Evolutionary conservation across 768 basidiomycete species (phyloP).

Genomic region (Termitomyces sp.): DNA sequence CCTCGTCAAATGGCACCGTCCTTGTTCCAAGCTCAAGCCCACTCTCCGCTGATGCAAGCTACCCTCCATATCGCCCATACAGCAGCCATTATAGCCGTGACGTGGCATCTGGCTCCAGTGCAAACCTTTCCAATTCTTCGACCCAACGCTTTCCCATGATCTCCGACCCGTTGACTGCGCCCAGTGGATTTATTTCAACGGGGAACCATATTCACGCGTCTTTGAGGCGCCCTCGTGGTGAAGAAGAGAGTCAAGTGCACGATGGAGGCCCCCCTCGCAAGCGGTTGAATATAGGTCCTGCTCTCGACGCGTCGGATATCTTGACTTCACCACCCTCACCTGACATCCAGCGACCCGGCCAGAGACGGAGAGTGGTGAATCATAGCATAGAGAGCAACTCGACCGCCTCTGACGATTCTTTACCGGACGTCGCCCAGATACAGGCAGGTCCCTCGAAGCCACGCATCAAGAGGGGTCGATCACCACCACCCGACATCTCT

Average conservation of each 20-base stretch:
- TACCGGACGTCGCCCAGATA: slow-evolving; percentile 43
- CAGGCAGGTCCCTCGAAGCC: slow-evolving; percentile 43
- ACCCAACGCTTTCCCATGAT: slow-evolving; percentile 27
- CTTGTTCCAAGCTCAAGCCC: slow-evolving; percentile 82
- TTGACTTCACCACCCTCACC: slow-evolving; percentile 56
- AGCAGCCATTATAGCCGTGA: slow-evolving; percentile 36
- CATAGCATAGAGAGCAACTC: slow-evolving; percentile 41
- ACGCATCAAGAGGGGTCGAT: slow-evolving; percentile 54
- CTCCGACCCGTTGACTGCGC: slow-evolving; percentile 53
- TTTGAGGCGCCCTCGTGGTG: slow-evolving; percentile 41
- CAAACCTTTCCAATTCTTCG: slow-evolving; percentile 35
- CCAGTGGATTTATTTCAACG: slow-evolving; percentile 54
- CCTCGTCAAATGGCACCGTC: slow-evolving; percentile 50
- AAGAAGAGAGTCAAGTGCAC: slow-evolving; percentile 36
- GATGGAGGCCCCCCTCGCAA: slow-evolving; percentile 72
- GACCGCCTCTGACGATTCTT: slow-evolving; percentile 67
- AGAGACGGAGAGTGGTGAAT: slow-evolving; percentile 39
- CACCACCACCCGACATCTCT: slow-evolving; percentile 26
- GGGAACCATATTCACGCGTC: slow-evolving; percentile 46
- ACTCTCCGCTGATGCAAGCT: slow-evolving; percentile 33
- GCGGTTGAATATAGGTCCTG: slow-evolving; percentile 54
- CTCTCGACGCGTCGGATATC: slow-evolving; percentile 32
- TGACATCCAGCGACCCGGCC: slow-evolving; percentile 49
- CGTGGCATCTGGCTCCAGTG: slow-evolving; percentile 37
- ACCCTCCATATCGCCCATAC: slow-evolving; percentile 37